phyloP scores from a whole-genome alignment of 2,329 filamentous ascomycete species.

The Stemphylium lycopersici region DNA sequence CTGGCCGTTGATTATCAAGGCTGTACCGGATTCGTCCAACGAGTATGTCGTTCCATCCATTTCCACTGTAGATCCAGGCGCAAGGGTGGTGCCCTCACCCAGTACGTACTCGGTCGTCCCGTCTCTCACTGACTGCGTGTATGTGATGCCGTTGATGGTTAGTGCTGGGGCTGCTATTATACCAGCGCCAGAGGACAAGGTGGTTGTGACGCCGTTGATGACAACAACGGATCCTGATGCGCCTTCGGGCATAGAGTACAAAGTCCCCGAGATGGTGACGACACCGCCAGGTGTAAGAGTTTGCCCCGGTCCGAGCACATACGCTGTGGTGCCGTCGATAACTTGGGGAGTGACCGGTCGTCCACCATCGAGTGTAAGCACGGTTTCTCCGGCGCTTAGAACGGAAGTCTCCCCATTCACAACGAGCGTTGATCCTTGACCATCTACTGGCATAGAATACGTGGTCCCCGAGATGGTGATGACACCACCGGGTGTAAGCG shows the following conservation, averaged over 20 bases:
- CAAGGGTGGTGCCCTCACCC: constrained; percentile 27
- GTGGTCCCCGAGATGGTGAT: constrained; percentile 40
- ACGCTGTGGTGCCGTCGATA: constrained; percentile 31
- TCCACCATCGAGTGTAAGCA: constrained; percentile 24
- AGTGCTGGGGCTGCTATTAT: constrained; percentile 31
- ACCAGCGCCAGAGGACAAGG: constrained; percentile 14
- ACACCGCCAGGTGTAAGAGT: constrained; percentile 38
- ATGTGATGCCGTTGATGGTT: constrained; percentile 36
- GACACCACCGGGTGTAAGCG: constrained; percentile 36
- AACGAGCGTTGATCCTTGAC: constrained; percentile 28
- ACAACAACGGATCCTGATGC: constrained; percentile 35
- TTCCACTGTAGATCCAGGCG: constrained; percentile 30
- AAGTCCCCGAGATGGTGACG: constrained; percentile 38
- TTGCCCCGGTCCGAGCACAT: constrained; percentile 27
- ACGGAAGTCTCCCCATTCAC: constrained; percentile 29
- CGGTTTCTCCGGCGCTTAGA: constrained; percentile 3
- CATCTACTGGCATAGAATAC: constrained; percentile 28
- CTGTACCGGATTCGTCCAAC: constrained; percentile 34
- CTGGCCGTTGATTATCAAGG: constrained; percentile 40
- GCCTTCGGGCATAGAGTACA: constrained; percentile 30
- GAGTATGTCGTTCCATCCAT: constrained; percentile 40
- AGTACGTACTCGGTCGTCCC: constrained; percentile 35
- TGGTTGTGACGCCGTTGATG: constrained; percentile 37
- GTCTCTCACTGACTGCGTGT: constrained; percentile 29
- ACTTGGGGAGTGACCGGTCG: constrained; percentile 26